Evolutionary conservation across 1,139 yeast genomes (phyloP).

Genomic region (Saccharomyces hybrid): DNA sequence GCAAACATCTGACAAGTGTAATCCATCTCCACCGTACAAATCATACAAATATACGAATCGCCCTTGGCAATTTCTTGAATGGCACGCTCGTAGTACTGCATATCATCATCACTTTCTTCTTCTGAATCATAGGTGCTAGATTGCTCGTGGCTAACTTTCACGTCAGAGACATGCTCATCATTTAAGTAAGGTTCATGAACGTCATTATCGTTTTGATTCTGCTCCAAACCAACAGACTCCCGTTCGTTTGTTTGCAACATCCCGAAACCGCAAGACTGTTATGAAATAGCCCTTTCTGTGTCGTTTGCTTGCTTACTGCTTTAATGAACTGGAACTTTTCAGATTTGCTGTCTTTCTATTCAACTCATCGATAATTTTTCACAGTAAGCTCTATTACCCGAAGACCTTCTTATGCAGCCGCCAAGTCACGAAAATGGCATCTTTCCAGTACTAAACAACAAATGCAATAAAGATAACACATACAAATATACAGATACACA

Average conservation of each 20-base stretch:
- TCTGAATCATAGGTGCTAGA: not conserved
- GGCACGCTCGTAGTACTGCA: constrained; percentile 29
- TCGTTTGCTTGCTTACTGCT: not conserved
- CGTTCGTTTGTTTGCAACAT: not conserved
- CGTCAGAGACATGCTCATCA: not conserved
- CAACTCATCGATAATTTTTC: not conserved
- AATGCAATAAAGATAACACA: not conserved
- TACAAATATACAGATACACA: not conserved
- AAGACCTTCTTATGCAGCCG: not conserved
- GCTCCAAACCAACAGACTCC: not conserved
- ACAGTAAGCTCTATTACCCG: not conserved
- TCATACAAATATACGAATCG: constrained; percentile 72
- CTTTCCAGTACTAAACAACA: not conserved
- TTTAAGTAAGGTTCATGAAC: not conserved
- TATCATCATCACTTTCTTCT: constrained; percentile 13
- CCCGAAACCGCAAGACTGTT: not conserved
- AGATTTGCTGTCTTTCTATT: not conserved
- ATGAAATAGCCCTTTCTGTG: not conserved
- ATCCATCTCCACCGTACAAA: constrained; percentile 78
- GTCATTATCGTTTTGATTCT: not conserved
- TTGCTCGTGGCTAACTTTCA: constrained; percentile 3
- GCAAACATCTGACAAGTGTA: constrained; percentile 65
- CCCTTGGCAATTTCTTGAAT: constrained; percentile 40
- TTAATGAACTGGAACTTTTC: not conserved
- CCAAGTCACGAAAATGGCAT: not conserved